A percentile compares a stretch with the other conserved stretches of the same genome.
Conservation (phyloP, 306 rosid species). For the Quercus variabilis region DNA sequence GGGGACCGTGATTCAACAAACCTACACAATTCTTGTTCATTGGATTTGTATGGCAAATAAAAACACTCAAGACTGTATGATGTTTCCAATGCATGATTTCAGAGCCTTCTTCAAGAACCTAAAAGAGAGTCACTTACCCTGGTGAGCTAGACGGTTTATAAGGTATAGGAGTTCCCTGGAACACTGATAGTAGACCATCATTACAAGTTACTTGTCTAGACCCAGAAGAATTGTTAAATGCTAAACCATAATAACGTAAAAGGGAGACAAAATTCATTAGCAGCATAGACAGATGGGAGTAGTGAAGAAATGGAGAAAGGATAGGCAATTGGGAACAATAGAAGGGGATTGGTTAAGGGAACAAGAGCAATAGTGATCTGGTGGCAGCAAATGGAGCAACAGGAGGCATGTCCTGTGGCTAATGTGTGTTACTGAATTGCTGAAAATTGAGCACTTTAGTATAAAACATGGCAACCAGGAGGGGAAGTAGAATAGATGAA, state of each 20-base stretch:
- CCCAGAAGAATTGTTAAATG: neutral
- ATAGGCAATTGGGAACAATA: neutral
- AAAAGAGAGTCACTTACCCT: too few relatives aligned
- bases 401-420: too few relatives aligned
- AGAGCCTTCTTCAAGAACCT: too few relatives aligned
- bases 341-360: neutral
- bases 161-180: neutral
- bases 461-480: neutral
- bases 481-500: neutral
- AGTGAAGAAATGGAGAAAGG: neutral
- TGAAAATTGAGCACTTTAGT: too few relatives aligned
- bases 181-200: too few relatives aligned
- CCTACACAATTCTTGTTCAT: neutral
- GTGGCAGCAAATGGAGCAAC: too few relatives aligned
- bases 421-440: too few relatives aligned
- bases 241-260: neutral
- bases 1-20: neutral
- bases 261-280: neutral
- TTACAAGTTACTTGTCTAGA: too few relatives aligned
- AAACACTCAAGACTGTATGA: too few relatives aligned
- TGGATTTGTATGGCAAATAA: too few relatives aligned
- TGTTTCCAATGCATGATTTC: too few relatives aligned
- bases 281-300: neutral
- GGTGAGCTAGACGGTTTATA: neutral
- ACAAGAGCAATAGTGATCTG: neutral